Conservation (phyloP, 1,284 basidiomycete genomes). For the Cronartium quercuum region DNA sequence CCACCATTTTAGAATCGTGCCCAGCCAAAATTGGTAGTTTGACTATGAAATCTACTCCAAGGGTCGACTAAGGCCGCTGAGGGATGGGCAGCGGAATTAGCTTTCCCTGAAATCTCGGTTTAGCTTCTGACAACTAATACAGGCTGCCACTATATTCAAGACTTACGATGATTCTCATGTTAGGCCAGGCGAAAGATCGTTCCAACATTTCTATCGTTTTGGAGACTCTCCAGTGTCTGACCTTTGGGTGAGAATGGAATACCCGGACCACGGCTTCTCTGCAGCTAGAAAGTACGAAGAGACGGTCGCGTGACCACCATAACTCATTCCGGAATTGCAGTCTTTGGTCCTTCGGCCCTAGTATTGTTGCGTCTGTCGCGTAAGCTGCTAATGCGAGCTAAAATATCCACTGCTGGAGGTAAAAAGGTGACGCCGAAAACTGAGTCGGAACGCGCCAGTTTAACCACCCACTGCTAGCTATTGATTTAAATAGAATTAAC, state of each 20-base stretch:
- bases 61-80: constrained; percentile 49
- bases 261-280: background rate
- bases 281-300: background rate
- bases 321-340: background rate
- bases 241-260: background rate
- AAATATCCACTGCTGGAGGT: background rate
- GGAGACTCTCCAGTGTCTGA: background rate
- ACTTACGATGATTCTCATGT: constrained; percentile 3
- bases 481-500: too few species aligned
- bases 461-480: too few species aligned
- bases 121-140: constrained; percentile 7
- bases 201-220: background rate
- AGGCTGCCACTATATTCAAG: background rate
- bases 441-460: too few species aligned
- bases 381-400: background rate
- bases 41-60: constrained; percentile 55
- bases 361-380: background rate
- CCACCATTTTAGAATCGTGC: constrained; percentile 51
- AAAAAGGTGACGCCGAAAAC: too few species aligned
- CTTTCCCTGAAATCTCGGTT: constrained; percentile 43
- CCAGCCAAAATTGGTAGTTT: constrained; percentile 51
- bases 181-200: constrained; percentile 15
- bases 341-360: background rate
- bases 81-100: constrained; percentile 50
- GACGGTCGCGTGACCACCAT: background rate